phyloP scores from a whole-genome alignment of 305 asterid species.

The Andrographis paniculata region DNA sequence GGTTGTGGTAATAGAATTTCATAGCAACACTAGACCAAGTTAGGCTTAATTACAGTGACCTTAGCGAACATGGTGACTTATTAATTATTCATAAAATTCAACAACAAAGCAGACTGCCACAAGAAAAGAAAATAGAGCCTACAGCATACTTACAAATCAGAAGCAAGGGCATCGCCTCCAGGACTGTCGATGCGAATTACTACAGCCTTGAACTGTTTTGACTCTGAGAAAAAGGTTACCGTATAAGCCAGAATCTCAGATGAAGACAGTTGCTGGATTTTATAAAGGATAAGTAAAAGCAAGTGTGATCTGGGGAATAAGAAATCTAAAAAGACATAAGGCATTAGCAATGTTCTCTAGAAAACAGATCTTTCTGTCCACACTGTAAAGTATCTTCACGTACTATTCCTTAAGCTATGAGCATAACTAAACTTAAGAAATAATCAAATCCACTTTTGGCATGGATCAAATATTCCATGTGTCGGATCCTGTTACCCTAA shows the following conservation, averaged over 20 bases:
- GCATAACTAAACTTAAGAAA: too few species aligned
- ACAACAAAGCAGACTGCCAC: conserved; percentile 1
- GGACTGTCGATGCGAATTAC: conserved; percentile 93
- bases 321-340: too few species aligned
- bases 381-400: too few species aligned
- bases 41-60: background rate
- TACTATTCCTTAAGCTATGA: too few species aligned
- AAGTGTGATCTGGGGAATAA: too few species aligned
- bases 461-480: too few species aligned
- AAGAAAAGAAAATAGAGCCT: conserved; percentile 1
- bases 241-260: conserved; percentile 4
- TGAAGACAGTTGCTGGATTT: background rate
- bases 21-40: background rate
- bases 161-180: conserved; percentile 98
- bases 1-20: background rate
- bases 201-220: conserved; percentile 78
- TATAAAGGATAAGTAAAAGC: background rate
- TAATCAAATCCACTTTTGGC: too few species aligned
- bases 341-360: too few species aligned
- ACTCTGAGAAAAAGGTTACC: conserved; percentile 41
- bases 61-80: background rate
- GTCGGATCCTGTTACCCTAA: too few species aligned
- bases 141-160: conserved; percentile 70
- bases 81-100: background rate
- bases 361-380: too few species aligned